Evolutionary conservation across 1,139 yeast genomes (phyloP), one percentile per base, ranked within the genome.

Genomic region (Scheffersomyces illinoinensis): DNA sequence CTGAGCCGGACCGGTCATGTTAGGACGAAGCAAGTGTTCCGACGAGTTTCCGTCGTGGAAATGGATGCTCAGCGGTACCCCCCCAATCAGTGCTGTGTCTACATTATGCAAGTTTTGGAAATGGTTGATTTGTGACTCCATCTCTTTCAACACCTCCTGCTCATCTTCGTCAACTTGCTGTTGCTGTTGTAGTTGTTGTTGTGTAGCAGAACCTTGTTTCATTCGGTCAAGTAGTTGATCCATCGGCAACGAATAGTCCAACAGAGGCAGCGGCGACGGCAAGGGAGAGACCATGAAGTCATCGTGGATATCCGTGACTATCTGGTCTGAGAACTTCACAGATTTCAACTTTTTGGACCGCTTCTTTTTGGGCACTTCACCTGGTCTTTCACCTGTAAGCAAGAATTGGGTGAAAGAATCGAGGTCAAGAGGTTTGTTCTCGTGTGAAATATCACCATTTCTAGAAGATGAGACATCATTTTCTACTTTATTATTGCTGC

Each of bases 351-450:
- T 81, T 69, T 77, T 72, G 62, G 73, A 70, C 53, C 71, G 68
- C 67, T 67, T 67, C 61, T 68, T 74, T 62, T 67, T 72, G 53
- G 67, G 78, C 17, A 68, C 66, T 8, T 77, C 83, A 46, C 74
- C 79, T 17, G 90, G 90, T 54, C 89, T 76, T 66, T 88, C 85
- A 1, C 96, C 96, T 0, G 96, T 90, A 59, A 90, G 75, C 69
- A 90, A 77, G 68, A 90, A 86, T 63, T 88, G 89, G 1, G 95
- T 88, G 68, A 90, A 90, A 48, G 90, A 84, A 66, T 90, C 95
- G 59, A 90, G 75, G 70, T 90, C 95, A 19, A 88, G 79, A 5
- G 81, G 82, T 54, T 68, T 72, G 33, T 59, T 62, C 21, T 55
- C 58, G 53, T 33, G 43, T 14, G 51, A 7, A 10, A 18, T 48